Percentiles rank a stretch among this genome's conserved stretches.
Conservation (phyloP, 1,139 yeast genomes). For the Blastobotrys niveus region DNA sequence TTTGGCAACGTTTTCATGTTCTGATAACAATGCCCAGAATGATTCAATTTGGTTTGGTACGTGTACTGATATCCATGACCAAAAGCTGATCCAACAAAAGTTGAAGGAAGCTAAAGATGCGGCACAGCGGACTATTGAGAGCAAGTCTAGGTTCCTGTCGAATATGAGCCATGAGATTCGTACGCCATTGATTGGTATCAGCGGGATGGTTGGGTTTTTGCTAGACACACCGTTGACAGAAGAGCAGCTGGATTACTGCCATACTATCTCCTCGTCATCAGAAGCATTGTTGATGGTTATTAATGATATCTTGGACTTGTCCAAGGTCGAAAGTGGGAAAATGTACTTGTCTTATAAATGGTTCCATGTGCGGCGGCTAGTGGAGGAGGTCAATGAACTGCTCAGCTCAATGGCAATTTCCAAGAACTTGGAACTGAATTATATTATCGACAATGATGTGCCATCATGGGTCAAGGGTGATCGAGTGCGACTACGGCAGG, state of each 20-base stretch:
- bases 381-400: slow-evolving; percentile 74
- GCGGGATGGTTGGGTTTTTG: slow-evolving; percentile 94
- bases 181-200: slow-evolving; percentile 86
- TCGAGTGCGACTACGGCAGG: slow-evolving; percentile 79
- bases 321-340: slow-evolving; percentile 79
- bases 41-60: slow-evolving; percentile 34
- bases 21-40: slow-evolving; percentile 20
- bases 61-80: slow-evolving; percentile 34
- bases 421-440: slow-evolving; percentile 66
- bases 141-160: slow-evolving; percentile 84
- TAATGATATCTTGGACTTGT: slow-evolving; percentile 75
- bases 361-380: slow-evolving; percentile 67
- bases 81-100: slow-evolving; percentile 45
- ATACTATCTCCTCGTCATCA: slow-evolving; percentile 72
- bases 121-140: slow-evolving; percentile 89
- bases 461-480: slow-evolving; percentile 84
- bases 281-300: slow-evolving; percentile 71
- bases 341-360: slow-evolving; percentile 77
- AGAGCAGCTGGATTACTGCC: slow-evolving; percentile 76
- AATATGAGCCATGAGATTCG: slow-evolving; percentile 89
- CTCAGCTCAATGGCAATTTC: slow-evolving; percentile 76
- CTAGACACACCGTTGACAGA: slow-evolving; percentile 72
- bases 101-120: slow-evolving; percentile 81
- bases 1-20: slow-evolving; percentile 28
- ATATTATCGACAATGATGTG: slow-evolving; percentile 68